Percentiles rank a stretch among this genome's conserved stretches.
Evolutionary conservation across 345 rosid species (phyloP).

Genomic region (Eucalyptus cloeziana): DNA sequence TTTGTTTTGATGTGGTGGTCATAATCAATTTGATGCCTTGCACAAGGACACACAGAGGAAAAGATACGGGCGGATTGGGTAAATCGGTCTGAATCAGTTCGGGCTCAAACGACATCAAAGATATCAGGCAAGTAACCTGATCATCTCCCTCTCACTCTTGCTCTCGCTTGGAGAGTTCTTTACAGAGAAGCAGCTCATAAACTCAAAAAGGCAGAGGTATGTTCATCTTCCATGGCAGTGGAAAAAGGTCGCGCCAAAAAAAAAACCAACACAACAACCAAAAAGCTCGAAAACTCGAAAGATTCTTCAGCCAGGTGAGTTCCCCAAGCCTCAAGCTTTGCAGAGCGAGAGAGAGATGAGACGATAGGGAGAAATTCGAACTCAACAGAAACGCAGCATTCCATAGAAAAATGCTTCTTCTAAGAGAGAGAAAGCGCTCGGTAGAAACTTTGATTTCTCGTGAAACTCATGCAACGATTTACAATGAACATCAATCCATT

Average conservation of each 20-base stretch:
- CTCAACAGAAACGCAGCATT: slow-evolving; percentile 16
- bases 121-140: background rate
- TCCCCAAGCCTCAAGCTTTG: background rate
- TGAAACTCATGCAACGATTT: background rate
- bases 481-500: no score
- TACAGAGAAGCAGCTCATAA: background rate
- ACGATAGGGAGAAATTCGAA: background rate
- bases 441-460: background rate
- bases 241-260: no score
- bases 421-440: background rate
- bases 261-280: no score
- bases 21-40: no score
- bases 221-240: background rate
- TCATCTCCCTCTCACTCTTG: background rate
- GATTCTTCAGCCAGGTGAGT: no score
- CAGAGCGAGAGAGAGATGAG: background rate
- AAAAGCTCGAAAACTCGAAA: no score
- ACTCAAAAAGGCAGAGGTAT: background rate
- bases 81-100: accelerated
- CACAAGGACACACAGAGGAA: no score
- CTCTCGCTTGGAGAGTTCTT: background rate
- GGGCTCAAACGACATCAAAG: background rate
- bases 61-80: no score
- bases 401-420: slow-evolving; percentile 12
- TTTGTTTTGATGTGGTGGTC: no score